phyloP scores from a whole-genome alignment of 2,329 filamentous ascomycete species.

The Fusarium dimerum region DNA sequence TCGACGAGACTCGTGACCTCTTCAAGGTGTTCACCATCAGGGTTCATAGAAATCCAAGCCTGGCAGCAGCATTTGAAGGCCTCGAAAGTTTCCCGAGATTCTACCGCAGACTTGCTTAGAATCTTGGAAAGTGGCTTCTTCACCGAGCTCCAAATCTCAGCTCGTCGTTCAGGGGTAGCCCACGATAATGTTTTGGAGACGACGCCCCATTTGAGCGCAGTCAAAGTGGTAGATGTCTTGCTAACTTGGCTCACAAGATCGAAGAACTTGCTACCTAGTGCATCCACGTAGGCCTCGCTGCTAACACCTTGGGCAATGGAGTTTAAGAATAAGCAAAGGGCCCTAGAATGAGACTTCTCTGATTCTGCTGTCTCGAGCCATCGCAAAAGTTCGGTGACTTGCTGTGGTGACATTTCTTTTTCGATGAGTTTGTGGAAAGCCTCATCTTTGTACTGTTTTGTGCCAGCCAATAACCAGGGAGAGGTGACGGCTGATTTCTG shows the following conservation, averaged over 20 bases:
- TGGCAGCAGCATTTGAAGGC: slow-evolving; percentile 43
- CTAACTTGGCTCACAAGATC: slow-evolving; percentile 34
- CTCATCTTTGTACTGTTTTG: slow-evolving; percentile 15
- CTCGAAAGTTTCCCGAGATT: slow-evolving; percentile 40
- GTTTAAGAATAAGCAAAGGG: slow-evolving; percentile 45
- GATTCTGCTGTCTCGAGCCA: slow-evolving; percentile 41
- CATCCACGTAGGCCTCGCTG: slow-evolving; percentile 45
- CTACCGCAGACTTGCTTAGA: slow-evolving; percentile 34
- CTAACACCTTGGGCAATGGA: slow-evolving; percentile 44
- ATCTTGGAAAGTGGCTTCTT: slow-evolving; percentile 36
- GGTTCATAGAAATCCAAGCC: slow-evolving; percentile 41
- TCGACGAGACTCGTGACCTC: slow-evolving; percentile 36
- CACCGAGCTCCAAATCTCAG: slow-evolving; percentile 35
- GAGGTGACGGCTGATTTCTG: slow-evolving; percentile 28
- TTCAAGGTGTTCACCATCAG: slow-evolving; percentile 33
- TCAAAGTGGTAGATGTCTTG: slow-evolving; percentile 31
- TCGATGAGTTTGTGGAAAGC: slow-evolving; percentile 37
- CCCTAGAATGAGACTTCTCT: slow-evolving; percentile 32
- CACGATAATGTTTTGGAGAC: slow-evolving; percentile 39
- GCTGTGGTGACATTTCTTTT: slow-evolving; percentile 45
- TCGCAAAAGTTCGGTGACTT: slow-evolving; percentile 44
- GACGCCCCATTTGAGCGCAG: slow-evolving; percentile 44
- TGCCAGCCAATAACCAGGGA: slow-evolving; percentile 36
- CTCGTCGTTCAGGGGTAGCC: slow-evolving; percentile 31
- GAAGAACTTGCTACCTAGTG: slow-evolving; percentile 40